Evolutionary conservation across 2,329 filamentous ascomycete species (phyloP), one percentile per base, ranked within the genome.

Genomic region (Venturia nashicola): DNA sequence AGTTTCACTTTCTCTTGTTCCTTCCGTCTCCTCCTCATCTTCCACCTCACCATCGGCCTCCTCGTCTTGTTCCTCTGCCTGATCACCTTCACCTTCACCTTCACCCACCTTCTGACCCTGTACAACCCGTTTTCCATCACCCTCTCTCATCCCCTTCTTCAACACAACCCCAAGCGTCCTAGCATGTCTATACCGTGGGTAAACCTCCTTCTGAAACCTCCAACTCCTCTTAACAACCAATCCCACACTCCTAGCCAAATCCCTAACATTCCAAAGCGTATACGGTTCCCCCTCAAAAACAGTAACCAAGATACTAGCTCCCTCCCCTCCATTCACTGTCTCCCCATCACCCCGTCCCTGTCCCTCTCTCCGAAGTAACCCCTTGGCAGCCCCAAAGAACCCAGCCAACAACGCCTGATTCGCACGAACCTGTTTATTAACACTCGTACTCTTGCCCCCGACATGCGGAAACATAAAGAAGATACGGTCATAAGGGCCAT

Each of bases 401-500:
- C 72, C 74, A 32, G 81, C 78, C 7, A 81, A 71, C 11, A 81
- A 72, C 65, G 80, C 76, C 76, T 96, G 92, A 77, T 99, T 97
- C 74, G 90, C 85, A 64, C 94, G 86, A 16, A 97, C 91, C 76
- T 99, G 94, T 43, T 94, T 83, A 78, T 97, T 97, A 64, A 97
- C 88, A 77, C 97, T 92, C 69, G 88, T 97, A 68, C 85, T 89
- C 70, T 95, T 87, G 57, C 94, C 94, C 67, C 94, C 94, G 3
- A 95, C 89, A 77, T 99, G 94, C 43, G 94, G 94, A 75, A 99
- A 99, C 80, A 97, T 96, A 84, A 97, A 99, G 68, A 93, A 81
- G 67, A 97, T 87, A 64, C 85, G 83, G 74, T 96, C 86, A 80
- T 66, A 66, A 46, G 70, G 70, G 16, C 71, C 68, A 36, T 75